phyloP scores from a whole-genome alignment of 2,329 filamentous ascomycete species.

The Tetracladium maxilliforme region DNA sequence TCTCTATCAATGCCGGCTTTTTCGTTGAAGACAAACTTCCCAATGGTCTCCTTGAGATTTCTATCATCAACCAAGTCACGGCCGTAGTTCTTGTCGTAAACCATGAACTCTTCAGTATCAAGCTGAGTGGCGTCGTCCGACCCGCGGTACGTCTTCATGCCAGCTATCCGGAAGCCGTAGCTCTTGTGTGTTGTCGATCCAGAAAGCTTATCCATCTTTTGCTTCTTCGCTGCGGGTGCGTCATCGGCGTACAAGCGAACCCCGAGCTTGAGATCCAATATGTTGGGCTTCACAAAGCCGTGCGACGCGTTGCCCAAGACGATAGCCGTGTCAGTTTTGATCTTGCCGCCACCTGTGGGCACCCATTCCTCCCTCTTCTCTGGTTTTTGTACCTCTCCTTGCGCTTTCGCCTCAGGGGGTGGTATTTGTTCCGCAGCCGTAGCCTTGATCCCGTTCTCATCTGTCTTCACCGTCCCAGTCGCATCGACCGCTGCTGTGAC shows the following conservation, averaged over 20 bases:
- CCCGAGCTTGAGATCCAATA: conserved; percentile 87
- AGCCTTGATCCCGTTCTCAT: conserved; percentile 1
- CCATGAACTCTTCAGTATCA: conserved; percentile 35
- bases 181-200: conserved; percentile 42
- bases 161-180: conserved; percentile 48
- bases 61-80: conserved; percentile 32
- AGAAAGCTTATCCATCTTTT: conserved; percentile 43
- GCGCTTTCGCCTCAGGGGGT: conserved; percentile 7
- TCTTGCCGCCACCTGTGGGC: conserved; percentile 39
- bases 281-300: conserved; percentile 74
- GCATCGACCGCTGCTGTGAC: conserved; percentile 2
- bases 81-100: conserved; percentile 51
- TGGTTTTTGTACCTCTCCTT: too few relatives aligned
- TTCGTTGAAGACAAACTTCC: conserved; percentile 41
- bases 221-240: conserved; percentile 41
- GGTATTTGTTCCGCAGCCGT: conserved; percentile 3
- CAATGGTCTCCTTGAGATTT: conserved; percentile 39
- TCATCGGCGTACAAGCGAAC: conserved; percentile 73
- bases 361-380: conserved; percentile 18
- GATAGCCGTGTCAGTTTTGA: conserved; percentile 66
- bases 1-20: conserved; percentile 42
- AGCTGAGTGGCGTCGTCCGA: conserved; percentile 32
- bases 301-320: conserved; percentile 74
- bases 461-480: conserved; percentile 3
- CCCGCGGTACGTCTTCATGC: conserved; percentile 49